These are phyloP conservation scores for Sporothrix protearum DNA, from an alignment of 2,329 filamentous ascomycete genomes.

Conservation along the genomic window DNA sequence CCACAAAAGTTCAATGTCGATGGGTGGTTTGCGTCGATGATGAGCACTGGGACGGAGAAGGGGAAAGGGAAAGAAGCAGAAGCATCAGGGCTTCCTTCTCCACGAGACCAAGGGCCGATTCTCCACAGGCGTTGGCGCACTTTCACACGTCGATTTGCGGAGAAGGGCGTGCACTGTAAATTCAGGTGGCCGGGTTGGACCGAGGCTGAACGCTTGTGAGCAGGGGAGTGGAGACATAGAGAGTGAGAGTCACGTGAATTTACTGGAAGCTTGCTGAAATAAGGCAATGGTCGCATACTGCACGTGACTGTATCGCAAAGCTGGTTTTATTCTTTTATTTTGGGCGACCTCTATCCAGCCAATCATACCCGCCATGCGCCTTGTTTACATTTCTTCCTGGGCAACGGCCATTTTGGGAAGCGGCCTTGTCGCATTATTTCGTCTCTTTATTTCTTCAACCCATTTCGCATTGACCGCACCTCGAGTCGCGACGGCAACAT, in stretches of 20 bases:
- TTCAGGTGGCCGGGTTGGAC: slow-evolving; percentile 32
- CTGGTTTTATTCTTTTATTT: not conserved
- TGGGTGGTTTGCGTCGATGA: not conserved
- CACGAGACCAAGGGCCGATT: slow-evolving; percentile 2
- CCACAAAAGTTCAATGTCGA: not conserved
- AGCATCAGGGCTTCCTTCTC: slow-evolving; percentile 9
- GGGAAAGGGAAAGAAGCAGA: not conserved
- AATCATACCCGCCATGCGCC: slow-evolving; percentile 26
- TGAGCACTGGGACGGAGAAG: not conserved
- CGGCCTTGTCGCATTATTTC: slow-evolving; percentile 15
- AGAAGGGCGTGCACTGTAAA: slow-evolving; percentile 22
- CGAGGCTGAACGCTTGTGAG: slow-evolving; percentile 29
- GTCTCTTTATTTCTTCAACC: slow-evolving; percentile 16
- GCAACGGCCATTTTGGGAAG: slow-evolving; percentile 20
- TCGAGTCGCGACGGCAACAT: not conserved
- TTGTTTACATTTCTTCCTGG: slow-evolving; percentile 30
- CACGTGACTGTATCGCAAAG: slow-evolving; percentile 18
- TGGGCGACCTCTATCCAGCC: slow-evolving; percentile 13
- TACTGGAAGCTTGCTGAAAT: not conserved
- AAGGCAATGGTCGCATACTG: not conserved
- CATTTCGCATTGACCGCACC: slow-evolving; percentile 1
- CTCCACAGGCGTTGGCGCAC: slow-evolving; percentile 13
- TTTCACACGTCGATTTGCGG: slow-evolving; percentile 13
- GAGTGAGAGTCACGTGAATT: slow-evolving; percentile 15
- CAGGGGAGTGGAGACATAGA: not conserved